phyloP scores from a whole-genome alignment of 2,329 filamentous ascomycete species.

The Hymenoscyphus fructigenus region DNA sequence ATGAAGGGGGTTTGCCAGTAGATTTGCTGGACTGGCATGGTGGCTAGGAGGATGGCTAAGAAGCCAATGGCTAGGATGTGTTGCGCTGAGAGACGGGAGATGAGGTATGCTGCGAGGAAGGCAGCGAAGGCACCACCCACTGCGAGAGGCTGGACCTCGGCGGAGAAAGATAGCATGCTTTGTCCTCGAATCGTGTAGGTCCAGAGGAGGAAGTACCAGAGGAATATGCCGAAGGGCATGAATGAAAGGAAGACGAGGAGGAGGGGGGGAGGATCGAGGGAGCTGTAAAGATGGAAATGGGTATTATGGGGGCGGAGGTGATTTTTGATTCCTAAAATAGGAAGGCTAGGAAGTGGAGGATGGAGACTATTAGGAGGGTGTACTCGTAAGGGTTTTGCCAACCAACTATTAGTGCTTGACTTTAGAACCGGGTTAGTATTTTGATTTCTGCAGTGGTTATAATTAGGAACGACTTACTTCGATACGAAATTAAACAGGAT shows the following conservation, averaged over 20 bases:
- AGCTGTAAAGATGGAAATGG: conserved; percentile 28
- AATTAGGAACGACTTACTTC: conserved; percentile 40
- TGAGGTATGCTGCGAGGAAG: conserved; percentile 43
- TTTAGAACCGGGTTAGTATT: conserved; percentile 10
- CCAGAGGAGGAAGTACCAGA: conserved; percentile 51
- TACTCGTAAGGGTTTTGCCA: conserved; percentile 24
- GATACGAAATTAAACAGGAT: conserved; percentile 51
- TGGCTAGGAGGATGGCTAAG: conserved; percentile 41
- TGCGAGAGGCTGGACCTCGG: conserved; percentile 44
- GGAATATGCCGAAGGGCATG: conserved; percentile 40
- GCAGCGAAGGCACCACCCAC: conserved; percentile 42
- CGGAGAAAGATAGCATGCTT: conserved; percentile 42
- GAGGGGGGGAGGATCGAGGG: conserved; percentile 23
- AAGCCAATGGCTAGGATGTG: conserved; percentile 42
- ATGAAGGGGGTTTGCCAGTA: conserved; percentile 48
- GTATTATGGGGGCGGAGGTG: conserved; percentile 26
- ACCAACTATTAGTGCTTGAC: conserved; percentile 28
- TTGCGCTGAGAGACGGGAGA: conserved; percentile 47
- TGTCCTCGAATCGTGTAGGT: conserved; percentile 44
- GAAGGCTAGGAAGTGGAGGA: conserved; percentile 12
- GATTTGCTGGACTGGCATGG: conserved; percentile 45
- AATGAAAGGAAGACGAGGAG: conserved; percentile 21
- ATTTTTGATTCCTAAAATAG: neutral
- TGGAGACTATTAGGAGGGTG: conserved; percentile 19
- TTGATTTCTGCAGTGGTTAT: neutral